Base-by-base conservation (phyloP, 2,329 filamentous ascomycete genomes). In the Microcyclospora tardicrescens region DNA sequence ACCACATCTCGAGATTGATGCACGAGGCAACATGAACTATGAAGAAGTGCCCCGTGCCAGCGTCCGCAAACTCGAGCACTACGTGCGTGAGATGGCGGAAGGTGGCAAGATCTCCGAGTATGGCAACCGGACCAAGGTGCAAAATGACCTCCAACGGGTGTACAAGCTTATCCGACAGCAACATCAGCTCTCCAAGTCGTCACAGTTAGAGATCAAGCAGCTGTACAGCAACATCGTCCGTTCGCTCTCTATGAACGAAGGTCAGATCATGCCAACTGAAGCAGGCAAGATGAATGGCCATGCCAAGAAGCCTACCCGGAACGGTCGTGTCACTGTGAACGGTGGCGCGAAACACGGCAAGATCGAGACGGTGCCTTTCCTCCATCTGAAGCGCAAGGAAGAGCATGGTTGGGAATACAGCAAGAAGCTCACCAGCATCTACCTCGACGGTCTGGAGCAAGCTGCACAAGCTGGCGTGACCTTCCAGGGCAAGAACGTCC, bases 101-200 rank as follows among this genome's bases (percentile, higher is more conserved):
- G 91, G 91, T 46, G 91, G 91, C 57, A 96, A 95, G 66, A 93
- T 98, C 53, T 94, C 89, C 24, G 91, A 98, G 62, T 98, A 98
- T 60, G 91, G 89, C 58, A 96, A 94, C 68, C 81, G 91, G 33
- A 91, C 87, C 48, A 98, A 96, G 73, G 91, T 98, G 28, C 91
- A 96, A 64, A 93, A 86, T 57, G 91, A 96, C 58, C 72, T 98
- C 32, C 80, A 83, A 57, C 84, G 84, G 51, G 91, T 98, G 55
- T 96, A 96, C 73, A 95, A 93, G 71, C 77, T 98, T 57, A 96
- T 98, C 63, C 87, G 89, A 67, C 85, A 95, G 62, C 91, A 98
- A 66, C 86, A 96, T 69, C 94, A 91, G 66, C 78, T 96, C 51
- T 93, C 89, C 43, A 96, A 96, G 66, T 84, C 85, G 2, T 93